phyloP scores from a whole-genome alignment of 208 protist genomes.

The Leptomonas seymouri region DNA sequence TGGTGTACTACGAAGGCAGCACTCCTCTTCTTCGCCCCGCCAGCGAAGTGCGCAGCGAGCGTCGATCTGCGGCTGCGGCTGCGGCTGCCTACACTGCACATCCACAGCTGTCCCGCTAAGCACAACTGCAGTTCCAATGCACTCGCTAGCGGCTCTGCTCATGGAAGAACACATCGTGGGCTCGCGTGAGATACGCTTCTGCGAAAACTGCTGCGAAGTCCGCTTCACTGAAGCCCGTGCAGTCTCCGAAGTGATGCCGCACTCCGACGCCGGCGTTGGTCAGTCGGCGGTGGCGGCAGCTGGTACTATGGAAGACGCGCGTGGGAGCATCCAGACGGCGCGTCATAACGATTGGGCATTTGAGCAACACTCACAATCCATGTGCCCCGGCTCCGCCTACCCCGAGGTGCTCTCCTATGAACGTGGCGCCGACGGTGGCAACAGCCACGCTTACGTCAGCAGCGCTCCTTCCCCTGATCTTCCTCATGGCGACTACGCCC shows the following conservation, averaged over 20 bases:
- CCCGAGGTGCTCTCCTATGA: background rate
- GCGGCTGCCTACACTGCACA: background rate
- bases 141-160: conserved; percentile 15
- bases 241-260: conserved; percentile 13
- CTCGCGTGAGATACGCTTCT: conserved; percentile 46
- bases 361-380: background rate
- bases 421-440: background rate
- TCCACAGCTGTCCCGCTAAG: background rate
- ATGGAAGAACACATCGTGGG: conserved; percentile 35
- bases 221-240: conserved; percentile 36
- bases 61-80: no score
- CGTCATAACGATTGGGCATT: background rate
- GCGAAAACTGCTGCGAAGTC: conserved; percentile 27
- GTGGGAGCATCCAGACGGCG: background rate
- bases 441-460: background rate
- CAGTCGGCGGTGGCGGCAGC: background rate
- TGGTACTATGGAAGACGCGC: background rate
- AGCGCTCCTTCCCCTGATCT: background rate
- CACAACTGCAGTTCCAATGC: background rate
- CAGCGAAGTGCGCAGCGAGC: no score
- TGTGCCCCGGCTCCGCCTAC: background rate
- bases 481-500: background rate
- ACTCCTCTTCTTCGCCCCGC: background rate
- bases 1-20: no score
- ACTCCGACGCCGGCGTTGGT: background rate